These are phyloP conservation scores for Ustilago curta DNA, from an alignment of 1,284 basidiomycete species.

Conservation along the genomic window DNA sequence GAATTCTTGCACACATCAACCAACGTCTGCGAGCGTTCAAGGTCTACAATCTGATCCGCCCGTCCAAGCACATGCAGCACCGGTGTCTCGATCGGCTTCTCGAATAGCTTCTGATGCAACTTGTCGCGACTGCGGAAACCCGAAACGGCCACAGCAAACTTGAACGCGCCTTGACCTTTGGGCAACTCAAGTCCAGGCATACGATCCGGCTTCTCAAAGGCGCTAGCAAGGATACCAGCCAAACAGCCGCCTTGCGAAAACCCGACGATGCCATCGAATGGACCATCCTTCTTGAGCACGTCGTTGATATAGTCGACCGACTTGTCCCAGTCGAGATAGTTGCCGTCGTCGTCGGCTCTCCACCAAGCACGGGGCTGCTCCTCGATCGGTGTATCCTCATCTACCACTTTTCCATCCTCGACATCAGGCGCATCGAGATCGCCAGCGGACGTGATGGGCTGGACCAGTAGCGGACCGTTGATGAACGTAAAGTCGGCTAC, in stretches of 20 bases:
- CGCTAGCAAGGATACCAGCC: slow-evolving; percentile 58
- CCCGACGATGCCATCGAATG: slow-evolving; percentile 66
- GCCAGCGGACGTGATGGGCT: slow-evolving; percentile 57
- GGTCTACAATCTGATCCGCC: slow-evolving; percentile 56
- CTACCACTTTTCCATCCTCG: slow-evolving; percentile 45
- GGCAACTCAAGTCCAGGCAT: slow-evolving; percentile 51
- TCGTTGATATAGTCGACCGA: slow-evolving; percentile 59
- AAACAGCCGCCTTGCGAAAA: slow-evolving; percentile 65
- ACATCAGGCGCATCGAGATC: slow-evolving; percentile 58
- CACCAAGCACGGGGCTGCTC: slow-evolving; percentile 68
- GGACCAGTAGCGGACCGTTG: slow-evolving; percentile 64
- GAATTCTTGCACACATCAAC: slow-evolving; percentile 54
- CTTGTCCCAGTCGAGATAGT: slow-evolving; percentile 59
- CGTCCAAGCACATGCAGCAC: slow-evolving; percentile 60
- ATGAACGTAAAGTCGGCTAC: slow-evolving; percentile 65
- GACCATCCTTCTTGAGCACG: slow-evolving; percentile 54
- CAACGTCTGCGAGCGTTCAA: slow-evolving; percentile 58
- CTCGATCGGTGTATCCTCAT: slow-evolving; percentile 62
- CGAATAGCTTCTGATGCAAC: slow-evolving; percentile 54
- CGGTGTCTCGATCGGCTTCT: slow-evolving; percentile 59
- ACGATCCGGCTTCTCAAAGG: slow-evolving; percentile 59
- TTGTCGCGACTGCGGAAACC: slow-evolving; percentile 62
- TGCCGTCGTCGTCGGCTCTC: slow-evolving; percentile 53
- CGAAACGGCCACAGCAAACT: slow-evolving; percentile 63
- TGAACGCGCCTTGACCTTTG: slow-evolving; percentile 47